phyloP scores from a whole-genome alignment of 352 stramenopile species.

The Phytopythium cucurbitacearum region DNA sequence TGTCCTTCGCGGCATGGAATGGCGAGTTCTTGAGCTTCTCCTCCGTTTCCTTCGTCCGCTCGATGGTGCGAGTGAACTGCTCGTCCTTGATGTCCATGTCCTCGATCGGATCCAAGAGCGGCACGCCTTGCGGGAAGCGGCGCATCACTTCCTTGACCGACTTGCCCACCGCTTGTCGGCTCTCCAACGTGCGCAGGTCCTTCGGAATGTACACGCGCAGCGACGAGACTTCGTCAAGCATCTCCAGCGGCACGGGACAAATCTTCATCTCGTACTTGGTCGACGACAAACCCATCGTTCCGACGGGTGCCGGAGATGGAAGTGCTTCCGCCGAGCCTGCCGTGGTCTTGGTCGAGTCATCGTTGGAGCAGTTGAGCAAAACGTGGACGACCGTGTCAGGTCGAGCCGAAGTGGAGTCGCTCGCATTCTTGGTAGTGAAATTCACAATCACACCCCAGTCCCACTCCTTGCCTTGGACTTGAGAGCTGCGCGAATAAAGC shows the following conservation, averaged over 20 bases:
- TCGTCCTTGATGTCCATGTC: slow-evolving; percentile 94
- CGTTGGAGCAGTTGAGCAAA: slow-evolving; percentile 65
- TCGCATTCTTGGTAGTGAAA: slow-evolving; percentile 77
- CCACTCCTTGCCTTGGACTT: slow-evolving; percentile 38
- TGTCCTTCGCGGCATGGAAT: slow-evolving; percentile 75
- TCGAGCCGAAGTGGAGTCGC: slow-evolving; percentile 50
- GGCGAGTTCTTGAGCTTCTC: slow-evolving; percentile 56
- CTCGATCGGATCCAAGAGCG: slow-evolving; percentile 91
- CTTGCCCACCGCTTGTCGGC: slow-evolving; percentile 70
- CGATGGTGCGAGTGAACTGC: slow-evolving; percentile 88
- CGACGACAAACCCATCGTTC: slow-evolving; percentile 50
- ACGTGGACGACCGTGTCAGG: slow-evolving; percentile 77
- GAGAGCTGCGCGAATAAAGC: slow-evolving; percentile 35
- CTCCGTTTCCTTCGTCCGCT: slow-evolving; percentile 73
- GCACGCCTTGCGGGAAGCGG: slow-evolving; percentile 79
- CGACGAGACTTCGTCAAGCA: slow-evolving; percentile 74
- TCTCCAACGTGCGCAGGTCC: slow-evolving; percentile 69
- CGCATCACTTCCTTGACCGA: slow-evolving; percentile 75
- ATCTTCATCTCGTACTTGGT: slow-evolving; percentile 80
- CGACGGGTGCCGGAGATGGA: slow-evolving; percentile 49
- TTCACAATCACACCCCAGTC: slow-evolving; percentile 86
- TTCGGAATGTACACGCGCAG: slow-evolving; percentile 85
- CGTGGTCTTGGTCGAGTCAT: slow-evolving; percentile 13
- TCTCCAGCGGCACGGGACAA: slow-evolving; percentile 71
- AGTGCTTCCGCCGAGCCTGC: slow-evolving; percentile 22